Evolutionary conservation across 805 yeast species (phyloP).

Genomic region (Suhomyces faveliae): DNA sequence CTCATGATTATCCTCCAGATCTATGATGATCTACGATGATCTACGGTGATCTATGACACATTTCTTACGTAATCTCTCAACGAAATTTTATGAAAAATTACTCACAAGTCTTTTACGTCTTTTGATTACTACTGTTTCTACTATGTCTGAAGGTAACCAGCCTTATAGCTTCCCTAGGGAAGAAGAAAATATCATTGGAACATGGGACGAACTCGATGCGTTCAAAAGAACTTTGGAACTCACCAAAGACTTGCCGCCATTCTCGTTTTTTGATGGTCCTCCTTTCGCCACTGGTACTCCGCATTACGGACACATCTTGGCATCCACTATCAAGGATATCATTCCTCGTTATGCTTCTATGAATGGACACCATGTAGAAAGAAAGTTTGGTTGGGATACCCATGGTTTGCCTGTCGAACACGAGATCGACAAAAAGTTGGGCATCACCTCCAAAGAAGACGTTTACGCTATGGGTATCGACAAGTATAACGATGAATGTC

Average conservation of each 20-base stretch:
- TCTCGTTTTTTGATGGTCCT: slow-evolving; percentile 97
- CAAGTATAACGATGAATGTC: slow-evolving; percentile 91
- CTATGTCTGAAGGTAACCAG: slow-evolving; percentile 12
- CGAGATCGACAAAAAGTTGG: slow-evolving; percentile 96
- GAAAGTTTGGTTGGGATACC: slow-evolving; percentile 99
- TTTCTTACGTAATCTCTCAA: neutral
- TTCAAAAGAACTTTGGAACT: slow-evolving; percentile 82
- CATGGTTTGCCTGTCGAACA: slow-evolving; percentile 99
- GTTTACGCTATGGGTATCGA: slow-evolving; percentile 93
- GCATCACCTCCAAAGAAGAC: slow-evolving; percentile 89
- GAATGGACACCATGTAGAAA: slow-evolving; percentile 94
- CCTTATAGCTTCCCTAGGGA: slow-evolving; percentile 79
- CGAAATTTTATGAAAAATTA: too few relatives aligned
- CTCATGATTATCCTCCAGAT: neutral
- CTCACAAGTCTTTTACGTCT: too few relatives aligned
- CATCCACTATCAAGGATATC: slow-evolving; percentile 95
- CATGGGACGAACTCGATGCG: slow-evolving; percentile 94
- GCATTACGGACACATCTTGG: slow-evolving; percentile 95
- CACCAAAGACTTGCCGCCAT: slow-evolving; percentile 81
- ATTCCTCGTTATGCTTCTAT: slow-evolving; percentile 97
- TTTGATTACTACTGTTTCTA: neutral
- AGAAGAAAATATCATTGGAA: slow-evolving; percentile 76
- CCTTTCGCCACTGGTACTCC: slow-evolving; percentile 99
- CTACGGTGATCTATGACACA: neutral
- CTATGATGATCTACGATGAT: neutral